Evolutionary conservation across 148 eudicot genomes (phyloP), one percentile per base, ranked within the genome.

Genomic region (Nyssa sinensis): DNA sequence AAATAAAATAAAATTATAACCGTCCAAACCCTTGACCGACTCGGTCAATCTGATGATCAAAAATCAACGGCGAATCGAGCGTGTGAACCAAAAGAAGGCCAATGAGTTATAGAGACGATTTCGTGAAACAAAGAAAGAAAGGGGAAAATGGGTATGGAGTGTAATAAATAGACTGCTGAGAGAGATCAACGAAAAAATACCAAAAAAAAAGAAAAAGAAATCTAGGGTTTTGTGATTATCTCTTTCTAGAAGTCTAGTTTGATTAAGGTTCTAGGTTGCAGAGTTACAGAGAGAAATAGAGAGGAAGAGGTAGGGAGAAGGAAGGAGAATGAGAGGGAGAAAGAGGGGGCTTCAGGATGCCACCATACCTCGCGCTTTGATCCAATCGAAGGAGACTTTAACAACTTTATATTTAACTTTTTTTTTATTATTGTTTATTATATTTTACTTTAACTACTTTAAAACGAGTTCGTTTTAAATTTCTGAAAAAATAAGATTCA

Each of bases 301-400:
- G 64, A 64, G 77, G 35, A 64, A 25, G 32, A 13, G 24, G 31
- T 27, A 30, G 64, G 29, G 24, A 67, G 53, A 39, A 0, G n/a
- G n/a, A n/a, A n/a, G n/a, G n/a, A n/a, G 64, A 23, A 21, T 16
- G 37, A 23, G 66, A 62, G 5, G 27, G 67, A n/a, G 39, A 47
- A 28, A 19, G 37, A 17, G 49, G 69, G 55, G 35, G 61, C 75
- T 31, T 23, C 60, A 71, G 66, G 37, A 63, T 75, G 25, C 21
- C 31, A 14, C 27, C 23, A 1, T 1, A 58, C 34, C 47, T 64
- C 31, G 51, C 78, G 41, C 72, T 53, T 67, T 60, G 73, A 75
- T 75, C 41, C 41, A 39, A 66, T 66, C 70, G 53, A 24, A 66
- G 47, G 47, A 35, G 47, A 64, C 68, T 64, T 28, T 21, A 44